Base-by-base conservation (phyloP, 2,329 filamentous ascomycete genomes). In the Exophiala lecanii-corni region DNA sequence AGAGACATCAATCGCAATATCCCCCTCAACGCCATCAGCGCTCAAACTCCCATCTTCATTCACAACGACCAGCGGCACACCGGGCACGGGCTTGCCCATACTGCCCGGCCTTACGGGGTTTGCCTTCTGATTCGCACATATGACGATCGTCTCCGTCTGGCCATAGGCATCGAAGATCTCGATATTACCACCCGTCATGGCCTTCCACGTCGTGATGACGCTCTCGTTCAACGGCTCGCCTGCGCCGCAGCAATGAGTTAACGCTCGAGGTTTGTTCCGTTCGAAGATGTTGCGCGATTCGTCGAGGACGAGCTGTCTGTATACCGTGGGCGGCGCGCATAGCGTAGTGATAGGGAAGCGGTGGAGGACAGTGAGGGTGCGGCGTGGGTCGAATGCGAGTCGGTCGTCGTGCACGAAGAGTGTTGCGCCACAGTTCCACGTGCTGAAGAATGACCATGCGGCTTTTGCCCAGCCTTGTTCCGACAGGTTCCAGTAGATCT, bases 401-500 rank as follows among this genome's bases (percentile, higher is more conserved):
- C 63, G 51, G 46, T 65, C 62, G 38, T 68, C 65, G 49, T 68
- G 58, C 15, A 68, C 56, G 46, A 68, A 68, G 4, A 68, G 58
- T 1, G 58, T 64, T 1, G 64, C 64, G 7, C 65, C 65, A 40
- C 61, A 64, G 38, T 65, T 67, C 63, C 65, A 68, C 1, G 64
- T 53, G 3, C 57, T 60, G 34, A 68, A 62, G 43, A 61, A 66
- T 2, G 65, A 44, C 64, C 64, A 68, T 5, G 61, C 63, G 30
- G 65, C 65, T 56, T 68, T 68, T 3, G 63, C 65, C 65, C 65
- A 68, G 23, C 65, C 64, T 59, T 68, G 64, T 39, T 68, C 65
- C 5, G 64, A 60, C 9, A 66, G 47, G 31, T 66, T 65, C 65
- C 64, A 68, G 49, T 60, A 64, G 3, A 67, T 39, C 16, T 63